A percentile compares a stretch with the other conserved stretches of the same genome.
phyloP scores from a whole-genome alignment of 768 basidiomycete species.

The Termitomyces sp. region DNA sequence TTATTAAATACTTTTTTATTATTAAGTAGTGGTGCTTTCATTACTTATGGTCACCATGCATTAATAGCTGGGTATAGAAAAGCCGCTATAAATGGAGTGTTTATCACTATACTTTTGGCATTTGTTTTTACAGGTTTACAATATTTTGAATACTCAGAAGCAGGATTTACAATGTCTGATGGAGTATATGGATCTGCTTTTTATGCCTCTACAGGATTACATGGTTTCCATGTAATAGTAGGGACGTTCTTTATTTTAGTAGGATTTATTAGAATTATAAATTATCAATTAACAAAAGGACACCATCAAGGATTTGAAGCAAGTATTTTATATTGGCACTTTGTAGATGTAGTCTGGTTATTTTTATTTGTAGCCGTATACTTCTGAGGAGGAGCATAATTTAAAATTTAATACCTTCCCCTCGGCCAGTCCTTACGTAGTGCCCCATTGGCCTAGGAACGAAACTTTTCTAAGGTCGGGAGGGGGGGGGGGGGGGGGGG shows the following conservation, averaged over 20 bases:
- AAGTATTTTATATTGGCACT: slow-evolving; percentile 14
- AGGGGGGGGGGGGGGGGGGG: too few species aligned
- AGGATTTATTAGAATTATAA: slow-evolving; percentile 10
- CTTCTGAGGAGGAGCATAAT: slow-evolving; percentile 11
- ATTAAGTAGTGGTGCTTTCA: slow-evolving; percentile 1
- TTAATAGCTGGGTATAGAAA: background rate
- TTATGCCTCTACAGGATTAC: slow-evolving; percentile 6
- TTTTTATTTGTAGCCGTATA: slow-evolving; percentile 15
- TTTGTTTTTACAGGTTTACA: slow-evolving; percentile 9
- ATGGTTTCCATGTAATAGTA: slow-evolving; percentile 9
- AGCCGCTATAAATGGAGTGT: slow-evolving; percentile 3
- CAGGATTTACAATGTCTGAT: slow-evolving; percentile 9
- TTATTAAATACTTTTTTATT: slow-evolving; percentile 2
- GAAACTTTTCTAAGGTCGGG: too few species aligned
- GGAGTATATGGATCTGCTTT: slow-evolving; percentile 6
- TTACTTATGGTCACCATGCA: slow-evolving; percentile 2
- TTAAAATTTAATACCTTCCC: slow-evolving; percentile 1
- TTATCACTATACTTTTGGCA: slow-evolving; percentile 7
- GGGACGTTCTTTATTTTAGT: slow-evolving; percentile 9
- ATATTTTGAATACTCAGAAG: slow-evolving; percentile 11
- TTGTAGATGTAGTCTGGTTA: slow-evolving; percentile 15
- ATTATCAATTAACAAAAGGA: slow-evolving; percentile 11
- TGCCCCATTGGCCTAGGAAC: too few species aligned
- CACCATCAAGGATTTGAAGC: slow-evolving; percentile 13
- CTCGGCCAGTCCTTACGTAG: too few species aligned